Evolutionary conservation across 1,284 basidiomycete species (phyloP).

Genomic region (Cystobasidiaceae sp.): DNA sequence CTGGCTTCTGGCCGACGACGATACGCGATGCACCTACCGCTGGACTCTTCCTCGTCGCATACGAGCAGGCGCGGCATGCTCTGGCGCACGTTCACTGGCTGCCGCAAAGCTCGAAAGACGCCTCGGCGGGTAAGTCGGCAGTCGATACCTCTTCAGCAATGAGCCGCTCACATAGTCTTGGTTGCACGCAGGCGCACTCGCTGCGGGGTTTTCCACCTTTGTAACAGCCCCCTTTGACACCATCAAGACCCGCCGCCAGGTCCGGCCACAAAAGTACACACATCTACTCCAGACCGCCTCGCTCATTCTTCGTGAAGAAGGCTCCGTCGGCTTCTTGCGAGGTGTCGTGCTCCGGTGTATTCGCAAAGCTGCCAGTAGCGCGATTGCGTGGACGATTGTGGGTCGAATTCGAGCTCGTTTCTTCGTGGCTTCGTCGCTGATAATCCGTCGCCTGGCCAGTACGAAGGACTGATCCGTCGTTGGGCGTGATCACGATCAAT

Average conservation of each 20-base stretch:
- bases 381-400: constrained; percentile 66
- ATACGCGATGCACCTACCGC: constrained; percentile 91
- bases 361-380: constrained; percentile 81
- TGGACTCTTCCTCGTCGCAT: constrained; percentile 84
- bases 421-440: not conserved
- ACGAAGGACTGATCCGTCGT: constrained; percentile 22
- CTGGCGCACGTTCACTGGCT: not conserved
- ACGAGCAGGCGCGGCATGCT: constrained; percentile 55
- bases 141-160: too few relatives aligned
- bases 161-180: too few relatives aligned
- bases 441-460: not conserved
- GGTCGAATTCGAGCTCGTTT: too few relatives aligned
- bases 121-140: constrained; percentile 21
- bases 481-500: constrained; percentile 1
- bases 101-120: constrained; percentile 3
- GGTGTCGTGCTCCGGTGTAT: constrained; percentile 75
- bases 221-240: constrained; percentile 44
- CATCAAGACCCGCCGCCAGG: constrained; percentile 42
- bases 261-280: constrained; percentile 32
- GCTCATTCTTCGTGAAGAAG: constrained; percentile 33
- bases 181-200: constrained; percentile 37
- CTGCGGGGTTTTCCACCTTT: constrained; percentile 40
- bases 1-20: constrained; percentile 61
- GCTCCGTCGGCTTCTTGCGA: constrained; percentile 68
- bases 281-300: constrained; percentile 27